Evolutionary conservation across 2,329 filamentous ascomycete genomes (phyloP), one percentile per base, ranked within the genome.

Genomic region (Pseudopyricularia javanii): DNA sequence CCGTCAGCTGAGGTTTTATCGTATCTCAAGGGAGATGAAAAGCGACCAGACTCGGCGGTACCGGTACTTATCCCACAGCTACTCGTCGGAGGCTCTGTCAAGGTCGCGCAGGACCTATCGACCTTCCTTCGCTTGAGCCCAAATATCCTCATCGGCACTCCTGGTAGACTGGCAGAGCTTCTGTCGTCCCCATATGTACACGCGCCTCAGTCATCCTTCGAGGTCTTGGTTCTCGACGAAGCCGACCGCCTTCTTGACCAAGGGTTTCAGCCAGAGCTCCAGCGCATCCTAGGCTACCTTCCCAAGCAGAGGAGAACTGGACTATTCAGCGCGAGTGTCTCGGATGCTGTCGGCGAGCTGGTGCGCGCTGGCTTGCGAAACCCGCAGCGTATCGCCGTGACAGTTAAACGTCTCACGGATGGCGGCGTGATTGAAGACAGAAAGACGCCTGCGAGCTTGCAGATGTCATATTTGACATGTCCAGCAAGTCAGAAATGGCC

Each of bases 221-320:
- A 98, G 65, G 82, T 89, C 50, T 79, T 98, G 11, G 87, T 98
- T 3, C 77, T 98, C 34, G 93, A 98, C 63, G 93, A 98, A 70
- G 93, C 91, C 50, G 93, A 98, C 67, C 79, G 93, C 55, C 72
- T 98, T 26, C 74, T 98, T 11, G 93, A 98, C 68, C 76, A 97
- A 22, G 93, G 94, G 6, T 97, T 98, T 69, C 93, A 94, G 66
- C 84, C 88, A 53, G 90, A 95, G 59, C 69, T 98, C 28, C 88
- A 93, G 59, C 87, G 82, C 53, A 95, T 97, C 40, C 71, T 98
- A 22, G 80, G 82, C 0, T 79, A 86, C 15, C 71, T 98, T 6
- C 93, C 93, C 0, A 98, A 98, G 64, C 93, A 98, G 66, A 78
- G 93, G 51, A 79, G 93, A 49, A 98, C 93, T 0, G 93, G 93